Evolutionary conservation across 331 rosid species (phyloP), one percentile per base, ranked within the genome.

Genomic region (Rosa hybrid): DNA sequence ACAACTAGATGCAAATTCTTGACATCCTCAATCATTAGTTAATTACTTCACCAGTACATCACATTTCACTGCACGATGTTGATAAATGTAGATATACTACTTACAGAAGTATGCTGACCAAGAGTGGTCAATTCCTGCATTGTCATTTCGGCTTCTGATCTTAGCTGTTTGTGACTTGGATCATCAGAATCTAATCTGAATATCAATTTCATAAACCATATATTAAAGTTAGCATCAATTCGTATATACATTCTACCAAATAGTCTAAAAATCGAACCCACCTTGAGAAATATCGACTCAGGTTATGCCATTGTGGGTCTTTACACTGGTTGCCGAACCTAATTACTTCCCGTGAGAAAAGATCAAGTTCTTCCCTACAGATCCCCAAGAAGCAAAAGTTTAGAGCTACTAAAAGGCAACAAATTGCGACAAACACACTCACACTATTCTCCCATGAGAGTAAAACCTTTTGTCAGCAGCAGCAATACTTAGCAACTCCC

Each of bases 271-370:
- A 81, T 77, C 25, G 6, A 82, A 75, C 83, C 44, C 85, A 89
- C 99, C 85, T 88, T 46, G 88, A 79, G 83, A 96, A 93, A 86
- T 84, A 87, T 72, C 92, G 87, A 77, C 87, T 88, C 73, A 96
- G 87, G 68, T 84, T 90, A 91, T 96, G 98, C 98, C 94, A 93
- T 63, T 87, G 93, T 59, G 98, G 93, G 81, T 96, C 96, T 84
- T 93, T 96, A 87, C 99, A 96, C 78, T 74, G 80, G 74, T 96
- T 81, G 77, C 98, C 99, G 81, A 96, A 96, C 83, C 99, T 89
- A 80, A 84, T 80, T 60, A 96, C 97, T 88, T 93, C 99, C 56
- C 89, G 82, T 27, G 90, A 79, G 80, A 96, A 90, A 53, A 80
- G 84, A 65, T 86, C 81, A 65, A 90, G 88, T 81, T 92, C 99